phyloP scores from a whole-genome alignment of 305 asterid species.

The Ajuga reptans region DNA sequence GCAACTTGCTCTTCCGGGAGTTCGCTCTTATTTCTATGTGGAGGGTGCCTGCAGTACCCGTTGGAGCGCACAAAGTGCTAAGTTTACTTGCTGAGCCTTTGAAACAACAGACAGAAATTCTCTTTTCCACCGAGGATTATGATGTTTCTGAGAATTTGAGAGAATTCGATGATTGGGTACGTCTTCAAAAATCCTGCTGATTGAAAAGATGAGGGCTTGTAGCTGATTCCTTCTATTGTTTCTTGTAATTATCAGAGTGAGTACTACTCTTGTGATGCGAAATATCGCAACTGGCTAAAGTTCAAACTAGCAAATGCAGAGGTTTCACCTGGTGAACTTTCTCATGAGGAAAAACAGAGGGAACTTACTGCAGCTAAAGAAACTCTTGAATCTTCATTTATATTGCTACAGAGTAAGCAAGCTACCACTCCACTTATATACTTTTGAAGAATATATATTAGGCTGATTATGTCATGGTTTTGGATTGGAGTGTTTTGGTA shows the following conservation, averaged over 20 bases:
- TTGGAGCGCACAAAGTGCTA: slow-evolving; percentile 88
- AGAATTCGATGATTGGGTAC: slow-evolving; percentile 97
- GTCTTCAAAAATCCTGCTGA: slow-evolving; percentile 13
- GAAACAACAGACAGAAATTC: slow-evolving; percentile 67
- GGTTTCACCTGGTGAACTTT: slow-evolving; percentile 59
- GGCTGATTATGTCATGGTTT: not conserved
- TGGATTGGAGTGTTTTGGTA: too few species aligned
- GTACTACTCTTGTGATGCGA: slow-evolving; percentile 94
- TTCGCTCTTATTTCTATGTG: slow-evolving; percentile 96
- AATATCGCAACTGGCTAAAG: slow-evolving; percentile 86
- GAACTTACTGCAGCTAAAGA: slow-evolving; percentile 68
- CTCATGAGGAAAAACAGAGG: slow-evolving; percentile 69
- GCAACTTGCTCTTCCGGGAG: slow-evolving; percentile 93
- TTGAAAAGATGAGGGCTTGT: slow-evolving; percentile 15
- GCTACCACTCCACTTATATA: slow-evolving; percentile 11
- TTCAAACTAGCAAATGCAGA: slow-evolving; percentile 61
- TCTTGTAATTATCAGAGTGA: slow-evolving; percentile 58
- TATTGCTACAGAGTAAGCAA: slow-evolving; percentile 62
- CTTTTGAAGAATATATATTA: not conserved
- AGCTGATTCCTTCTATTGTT: slow-evolving; percentile 18
- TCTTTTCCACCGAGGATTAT: slow-evolving; percentile 47
- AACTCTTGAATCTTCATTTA: slow-evolving; percentile 56
- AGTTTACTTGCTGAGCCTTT: slow-evolving; percentile 97
- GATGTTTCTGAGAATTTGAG: slow-evolving; percentile 62
- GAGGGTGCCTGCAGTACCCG: slow-evolving; percentile 92